Conservation (phyloP, 331 rosid genomes). For the Malus hybrid region DNA sequence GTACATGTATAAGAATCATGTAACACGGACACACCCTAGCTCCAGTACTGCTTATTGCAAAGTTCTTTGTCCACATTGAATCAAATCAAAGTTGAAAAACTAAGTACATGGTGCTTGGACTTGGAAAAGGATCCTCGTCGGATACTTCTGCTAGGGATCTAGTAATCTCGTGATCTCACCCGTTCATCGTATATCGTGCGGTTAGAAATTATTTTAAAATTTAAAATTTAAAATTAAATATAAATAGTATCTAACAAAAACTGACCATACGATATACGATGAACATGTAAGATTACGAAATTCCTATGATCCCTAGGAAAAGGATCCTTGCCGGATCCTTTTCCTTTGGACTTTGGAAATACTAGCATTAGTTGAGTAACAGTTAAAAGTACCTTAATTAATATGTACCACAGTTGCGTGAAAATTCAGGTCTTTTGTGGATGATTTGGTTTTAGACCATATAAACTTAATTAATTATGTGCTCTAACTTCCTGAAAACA, state of each 20-base stretch:
- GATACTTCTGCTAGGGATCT: too few species aligned
- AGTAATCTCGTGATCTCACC: too few species aligned
- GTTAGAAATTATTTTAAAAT: too few species aligned
- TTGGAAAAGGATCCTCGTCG: too few species aligned
- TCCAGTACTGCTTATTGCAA: neutral
- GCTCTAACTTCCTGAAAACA: neutral
- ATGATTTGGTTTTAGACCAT: neutral
- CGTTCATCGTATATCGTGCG: too few species aligned
- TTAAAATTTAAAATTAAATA: too few species aligned
- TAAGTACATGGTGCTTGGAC: neutral
- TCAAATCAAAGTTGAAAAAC: neutral
- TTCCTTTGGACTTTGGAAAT: too few species aligned
- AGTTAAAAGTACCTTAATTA: neutral
- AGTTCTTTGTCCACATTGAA: neutral
- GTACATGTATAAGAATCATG: slow-evolving; percentile 3
- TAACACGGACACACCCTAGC: slow-evolving; percentile 8
- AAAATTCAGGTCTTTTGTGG: neutral
- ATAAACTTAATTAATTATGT: neutral
- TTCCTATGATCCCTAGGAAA: too few species aligned
- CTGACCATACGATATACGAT: too few species aligned
- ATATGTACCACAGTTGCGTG: neutral
- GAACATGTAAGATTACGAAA: too few species aligned
- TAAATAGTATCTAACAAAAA: neutral
- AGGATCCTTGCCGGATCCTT: too few species aligned
- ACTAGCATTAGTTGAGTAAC: neutral